These are phyloP conservation scores for Solanum hybrid DNA, from an alignment of 305 asterid species.

Conservation along the genomic window DNA sequence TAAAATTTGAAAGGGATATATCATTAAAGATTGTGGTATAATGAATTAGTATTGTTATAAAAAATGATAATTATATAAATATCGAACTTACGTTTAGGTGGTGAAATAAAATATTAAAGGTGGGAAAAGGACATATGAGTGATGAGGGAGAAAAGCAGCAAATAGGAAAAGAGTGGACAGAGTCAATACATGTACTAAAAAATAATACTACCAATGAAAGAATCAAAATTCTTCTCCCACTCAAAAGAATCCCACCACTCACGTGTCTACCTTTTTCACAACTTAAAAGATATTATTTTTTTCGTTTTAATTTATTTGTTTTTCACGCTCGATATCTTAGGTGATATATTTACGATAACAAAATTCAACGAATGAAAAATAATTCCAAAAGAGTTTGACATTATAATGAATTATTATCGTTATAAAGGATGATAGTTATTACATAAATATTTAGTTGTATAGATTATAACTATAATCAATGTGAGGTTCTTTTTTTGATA, in stretches of 20 bases:
- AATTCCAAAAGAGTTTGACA: not conserved
- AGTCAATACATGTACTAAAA: slow-evolving; percentile 29
- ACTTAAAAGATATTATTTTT: not conserved
- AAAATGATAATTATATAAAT: too few species aligned
- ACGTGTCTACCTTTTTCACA: not conserved
- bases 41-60: not conserved
- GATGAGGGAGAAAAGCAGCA: slow-evolving; percentile 6
- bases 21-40: not conserved
- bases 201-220: not conserved
- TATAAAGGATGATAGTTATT: not conserved
- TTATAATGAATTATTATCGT: not conserved
- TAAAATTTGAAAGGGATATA: not conserved
- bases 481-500: not conserved
- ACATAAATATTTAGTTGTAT: not conserved
- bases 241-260: not conserved
- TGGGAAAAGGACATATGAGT: slow-evolving; percentile 30
- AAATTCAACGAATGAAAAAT: not conserved
- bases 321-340: not conserved
- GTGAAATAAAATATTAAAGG: not conserved
- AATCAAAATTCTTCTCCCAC: slow-evolving; percentile 21
- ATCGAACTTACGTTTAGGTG: not conserved
- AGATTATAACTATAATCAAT: not conserved
- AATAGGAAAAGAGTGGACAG: slow-evolving; percentile 16
- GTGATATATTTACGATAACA: not conserved
- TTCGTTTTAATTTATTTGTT: not conserved